phyloP scores from a whole-genome alignment of 345 rosid genomes.

The Moricandia moricandioides region DNA sequence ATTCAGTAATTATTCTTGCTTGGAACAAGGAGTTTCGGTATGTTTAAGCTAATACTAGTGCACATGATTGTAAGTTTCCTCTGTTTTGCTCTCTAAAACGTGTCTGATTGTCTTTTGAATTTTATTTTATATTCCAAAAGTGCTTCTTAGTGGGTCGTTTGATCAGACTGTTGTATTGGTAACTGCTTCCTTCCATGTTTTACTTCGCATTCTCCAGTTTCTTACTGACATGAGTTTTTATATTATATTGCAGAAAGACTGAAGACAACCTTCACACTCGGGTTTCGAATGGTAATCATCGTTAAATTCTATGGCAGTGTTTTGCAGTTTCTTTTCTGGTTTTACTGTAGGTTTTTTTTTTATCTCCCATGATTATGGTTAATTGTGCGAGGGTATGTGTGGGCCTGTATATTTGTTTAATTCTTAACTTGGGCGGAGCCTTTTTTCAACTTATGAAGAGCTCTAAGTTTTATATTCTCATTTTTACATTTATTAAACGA shows the following conservation, averaged over 20 bases:
- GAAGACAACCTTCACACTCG: too few relatives aligned
- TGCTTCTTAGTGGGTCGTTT: slow-evolving; percentile 95
- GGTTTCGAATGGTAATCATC: slow-evolving; percentile 49
- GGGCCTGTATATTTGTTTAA: neutral
- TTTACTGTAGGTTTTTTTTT: neutral
- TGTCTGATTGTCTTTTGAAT: slow-evolving; percentile 36
- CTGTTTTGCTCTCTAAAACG: neutral
- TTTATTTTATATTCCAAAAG: slow-evolving; percentile 62
- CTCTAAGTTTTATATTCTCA: neutral
- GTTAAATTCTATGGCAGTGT: neutral
- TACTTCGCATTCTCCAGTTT: neutral
- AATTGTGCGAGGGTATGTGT: too few relatives aligned
- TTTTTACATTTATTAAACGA: neutral
- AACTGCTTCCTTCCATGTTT: slow-evolving; percentile 22
- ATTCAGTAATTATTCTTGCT: too few relatives aligned
- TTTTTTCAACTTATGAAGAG: neutral
- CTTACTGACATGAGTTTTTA: neutral
- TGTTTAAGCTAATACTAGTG: slow-evolving; percentile 19
- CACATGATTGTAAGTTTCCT: neutral
- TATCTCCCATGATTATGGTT: too few relatives aligned
- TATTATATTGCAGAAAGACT: slow-evolving; percentile 67
- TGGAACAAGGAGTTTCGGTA: too few relatives aligned
- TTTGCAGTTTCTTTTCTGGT: slow-evolving; percentile 15
- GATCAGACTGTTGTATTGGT: slow-evolving; percentile 89
- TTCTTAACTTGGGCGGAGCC: neutral